Evolutionary conservation across 2,329 filamentous ascomycete species (phyloP).

Genomic region (Aspergillus bombycis): DNA sequence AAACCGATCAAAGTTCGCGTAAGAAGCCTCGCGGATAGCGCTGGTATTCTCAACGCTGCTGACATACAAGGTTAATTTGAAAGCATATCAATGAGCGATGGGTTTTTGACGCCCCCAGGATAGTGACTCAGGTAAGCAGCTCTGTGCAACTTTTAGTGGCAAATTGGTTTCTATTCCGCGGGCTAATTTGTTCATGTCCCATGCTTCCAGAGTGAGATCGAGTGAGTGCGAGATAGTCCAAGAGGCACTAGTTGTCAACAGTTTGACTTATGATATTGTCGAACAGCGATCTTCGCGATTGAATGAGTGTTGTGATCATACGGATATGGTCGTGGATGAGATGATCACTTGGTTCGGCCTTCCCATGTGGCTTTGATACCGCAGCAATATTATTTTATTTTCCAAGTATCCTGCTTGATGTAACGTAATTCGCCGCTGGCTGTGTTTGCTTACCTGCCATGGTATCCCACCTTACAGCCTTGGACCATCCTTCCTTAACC

Average conservation of each 20-base stretch:
- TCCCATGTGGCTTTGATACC: not conserved
- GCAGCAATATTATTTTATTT: not conserved
- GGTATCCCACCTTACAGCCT: not conserved
- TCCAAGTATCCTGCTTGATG: not conserved
- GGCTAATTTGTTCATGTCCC: not conserved
- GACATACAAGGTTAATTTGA: not conserved
- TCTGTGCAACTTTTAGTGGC: not conserved
- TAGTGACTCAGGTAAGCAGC: slow-evolving; percentile 11
- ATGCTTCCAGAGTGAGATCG: slow-evolving; percentile 12
- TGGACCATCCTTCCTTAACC: not conserved
- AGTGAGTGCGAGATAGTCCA: slow-evolving; percentile 5
- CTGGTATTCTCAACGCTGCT: not conserved
- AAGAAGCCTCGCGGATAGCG: not conserved
- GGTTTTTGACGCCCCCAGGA: slow-evolving; percentile 17
- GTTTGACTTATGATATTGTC: not conserved
- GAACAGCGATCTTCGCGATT: slow-evolving; percentile 10
- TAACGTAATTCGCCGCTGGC: not conserved
- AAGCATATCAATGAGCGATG: slow-evolving; percentile 17
- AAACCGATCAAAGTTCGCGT: slow-evolving; percentile 11
- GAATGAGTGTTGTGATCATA: slow-evolving; percentile 7
- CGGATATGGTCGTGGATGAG: not conserved
- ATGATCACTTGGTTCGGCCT: not conserved
- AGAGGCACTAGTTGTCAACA: not conserved
- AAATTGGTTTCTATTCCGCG: not conserved
- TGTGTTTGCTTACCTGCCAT: not conserved